These are phyloP conservation scores for Yarrowia sp. DNA, from an alignment of 805 yeast genomes.

Conservation along the genomic window DNA sequence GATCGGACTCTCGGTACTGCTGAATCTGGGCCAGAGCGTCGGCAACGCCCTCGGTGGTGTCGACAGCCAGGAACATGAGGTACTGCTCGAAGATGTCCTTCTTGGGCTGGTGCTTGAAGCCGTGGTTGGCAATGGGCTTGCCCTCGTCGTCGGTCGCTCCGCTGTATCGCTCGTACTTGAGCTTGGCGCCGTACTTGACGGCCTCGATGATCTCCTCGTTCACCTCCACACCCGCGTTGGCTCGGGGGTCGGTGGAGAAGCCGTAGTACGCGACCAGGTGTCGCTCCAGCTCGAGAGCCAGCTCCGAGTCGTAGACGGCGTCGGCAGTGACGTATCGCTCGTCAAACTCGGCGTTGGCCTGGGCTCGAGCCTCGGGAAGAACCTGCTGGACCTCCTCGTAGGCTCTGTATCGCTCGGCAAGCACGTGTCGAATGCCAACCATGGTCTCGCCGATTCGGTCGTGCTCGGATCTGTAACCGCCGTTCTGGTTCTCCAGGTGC, in stretches of 20 bases:
- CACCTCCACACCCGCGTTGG: constrained; percentile 46
- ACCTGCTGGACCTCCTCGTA: constrained; percentile 56
- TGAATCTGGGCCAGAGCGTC: constrained; percentile 45
- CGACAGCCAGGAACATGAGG: constrained; percentile 48
- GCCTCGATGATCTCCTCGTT: constrained; percentile 46
- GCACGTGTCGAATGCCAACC: constrained; percentile 81
- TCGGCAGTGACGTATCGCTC: constrained; percentile 55
- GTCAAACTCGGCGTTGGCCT: constrained; percentile 57
- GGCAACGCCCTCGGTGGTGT: constrained; percentile 42
- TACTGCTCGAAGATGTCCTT: constrained; percentile 48
- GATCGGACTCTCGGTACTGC: constrained; percentile 47
- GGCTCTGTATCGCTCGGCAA: constrained; percentile 79
- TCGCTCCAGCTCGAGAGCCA: constrained; percentile 69
- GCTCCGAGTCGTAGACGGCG: constrained; percentile 53
- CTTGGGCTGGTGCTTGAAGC: constrained; percentile 35
- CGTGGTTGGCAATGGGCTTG: constrained; percentile 27
- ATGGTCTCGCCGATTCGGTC: constrained; percentile 57
- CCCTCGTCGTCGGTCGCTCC: constrained; percentile 34
- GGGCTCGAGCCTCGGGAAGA: constrained; percentile 45
- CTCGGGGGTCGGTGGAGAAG: constrained; percentile 51
- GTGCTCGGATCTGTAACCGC: constrained; percentile 38
- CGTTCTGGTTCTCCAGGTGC: constrained; percentile 32
- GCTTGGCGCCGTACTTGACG: constrained; percentile 61
- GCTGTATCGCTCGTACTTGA: constrained; percentile 58
- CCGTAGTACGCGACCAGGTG: constrained; percentile 82